phyloP scores from a whole-genome alignment of 176 grass and related monocot species.

The Oryza nivara region DNA sequence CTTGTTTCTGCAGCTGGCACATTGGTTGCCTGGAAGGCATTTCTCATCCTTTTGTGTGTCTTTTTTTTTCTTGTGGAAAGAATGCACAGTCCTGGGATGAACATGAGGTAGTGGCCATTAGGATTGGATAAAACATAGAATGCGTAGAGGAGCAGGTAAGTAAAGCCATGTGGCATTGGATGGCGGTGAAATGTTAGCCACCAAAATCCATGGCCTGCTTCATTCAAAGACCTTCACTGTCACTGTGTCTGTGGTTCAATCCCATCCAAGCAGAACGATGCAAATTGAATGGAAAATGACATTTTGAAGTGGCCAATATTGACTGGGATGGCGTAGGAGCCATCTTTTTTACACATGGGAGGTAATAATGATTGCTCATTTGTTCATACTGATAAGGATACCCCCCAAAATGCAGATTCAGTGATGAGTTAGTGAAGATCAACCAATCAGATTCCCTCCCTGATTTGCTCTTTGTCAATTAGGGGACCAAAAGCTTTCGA shows the following conservation, averaged over 20 bases:
- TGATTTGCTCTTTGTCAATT: background rate
- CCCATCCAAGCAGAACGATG: background rate
- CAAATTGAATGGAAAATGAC: constrained; percentile 29
- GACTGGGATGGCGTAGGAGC: background rate
- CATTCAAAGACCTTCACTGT: constrained; percentile 4
- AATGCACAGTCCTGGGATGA: constrained; percentile 13
- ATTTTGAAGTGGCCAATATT: constrained; percentile 11
- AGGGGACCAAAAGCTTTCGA: constrained; percentile 4
- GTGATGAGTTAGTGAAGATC: constrained; percentile 8
- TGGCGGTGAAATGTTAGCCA: constrained; percentile 37
- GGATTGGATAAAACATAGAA: constrained; percentile 29
- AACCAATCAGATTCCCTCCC: background rate
- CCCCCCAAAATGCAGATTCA: background rate
- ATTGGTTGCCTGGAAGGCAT: background rate
- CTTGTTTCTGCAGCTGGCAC: constrained; percentile 2
- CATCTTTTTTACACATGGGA: background rate
- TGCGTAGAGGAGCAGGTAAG: background rate
- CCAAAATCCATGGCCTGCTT: constrained; percentile 8
- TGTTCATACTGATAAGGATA: background rate
- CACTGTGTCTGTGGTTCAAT: constrained; percentile 21
- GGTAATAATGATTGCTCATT: background rate
- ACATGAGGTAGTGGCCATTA: background rate
- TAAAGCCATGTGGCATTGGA: constrained; percentile 18
- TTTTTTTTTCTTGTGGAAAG: background rate
- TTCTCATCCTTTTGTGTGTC: background rate